Base-by-base conservation (phyloP, 164 flowering plant genomes). In the Nymphaea colorata region DNA sequence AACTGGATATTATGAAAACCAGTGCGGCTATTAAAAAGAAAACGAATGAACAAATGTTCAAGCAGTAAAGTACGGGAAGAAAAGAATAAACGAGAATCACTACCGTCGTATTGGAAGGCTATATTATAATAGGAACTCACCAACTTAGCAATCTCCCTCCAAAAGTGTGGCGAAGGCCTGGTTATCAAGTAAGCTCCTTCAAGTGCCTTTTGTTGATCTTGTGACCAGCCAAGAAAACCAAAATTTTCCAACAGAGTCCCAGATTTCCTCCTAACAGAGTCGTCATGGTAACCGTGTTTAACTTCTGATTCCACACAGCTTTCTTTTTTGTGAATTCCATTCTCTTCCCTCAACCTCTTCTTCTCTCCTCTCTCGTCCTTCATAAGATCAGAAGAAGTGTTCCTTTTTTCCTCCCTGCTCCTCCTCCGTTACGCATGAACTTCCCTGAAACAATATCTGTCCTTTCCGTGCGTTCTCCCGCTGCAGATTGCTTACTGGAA, bases 81-180 rank as follows among this genome's bases (percentile, higher is more conserved):
- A 8, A 51, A 51, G 15, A 51, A 51, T 51, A 10, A 51, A 15
- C 12, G 8, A 51, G 8, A 51, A 51, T 51, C 57, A 15, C 14
- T 10, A 8, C 8, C 14, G 3, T 51, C 14, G 57, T 51, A 15
- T 15, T 8, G 57, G 14, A 51, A 51, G 14, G 57, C 12, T 5
- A 3, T 51, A 51, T 0, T 51, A 3, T 3, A 17, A 44, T 25
- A 44, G 61, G 41, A 16, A 72, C 42, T 44, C 82, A 91, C 97
- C 96, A 85, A 67, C 70, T 80, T 91, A 5, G 97, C 68, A 67
- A 94, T 93, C 76, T 84, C 85, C 88, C 89, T 94, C 98, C 97
- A 91, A 72, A 94, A 88, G 71, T 78, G 78, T 5, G 96, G 96
- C 0, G 93, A 81, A 2, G 98, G 96, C 74, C 82, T 88, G 45